Base-by-base conservation (phyloP, 2,329 filamentous ascomycete genomes). In the Sporothrix curviconia region DNA sequence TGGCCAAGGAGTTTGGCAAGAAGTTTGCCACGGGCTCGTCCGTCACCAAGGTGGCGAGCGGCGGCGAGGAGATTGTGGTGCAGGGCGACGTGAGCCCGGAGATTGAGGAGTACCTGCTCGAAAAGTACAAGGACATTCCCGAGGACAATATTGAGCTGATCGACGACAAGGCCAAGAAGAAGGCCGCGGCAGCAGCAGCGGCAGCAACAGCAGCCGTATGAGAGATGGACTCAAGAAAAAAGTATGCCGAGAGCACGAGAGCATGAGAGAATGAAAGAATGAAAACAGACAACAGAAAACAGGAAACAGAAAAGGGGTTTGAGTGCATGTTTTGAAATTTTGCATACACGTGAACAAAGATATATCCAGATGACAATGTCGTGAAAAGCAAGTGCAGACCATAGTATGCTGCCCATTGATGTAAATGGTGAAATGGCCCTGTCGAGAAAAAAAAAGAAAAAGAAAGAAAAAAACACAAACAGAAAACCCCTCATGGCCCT, bases 81-180 rank as follows among this genome's bases (percentile, higher is more conserved):
- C 94, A 99, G 75, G 94, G 94, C 34, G 94, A 99, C 74, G 85
- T 99, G 61, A 95, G 91, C 71, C 89, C 94, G 66, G 94, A 99
- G 74, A 86, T 99, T 63, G 83, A 89, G 68, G 94, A 97, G 70
- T 96, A 92, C 76, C 74, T 99, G 68, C 70, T 89, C 62, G 91
- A 96, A 69, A 89, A 90, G 69, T 95, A 96, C 73, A 87, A 87
- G 71, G 83, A 91, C 63, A 88, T 99, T 65, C 92, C 92, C 2
- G 90, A 95, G 76, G 90, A 95, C 69, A 96, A 99, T 74, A 87
- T 97, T 65, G 92, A 97, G 75, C 76, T 92, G 68, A 83, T 97
- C 43, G 92, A 97, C 73, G 92, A 96, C 71, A 96, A 96, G 83
- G 91, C 90, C 78, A 94, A 94, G 83, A 94, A 94, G 83, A 84